These are phyloP conservation scores for Somion occarium DNA, from an alignment of 1,284 basidiomycete genomes.

Conservation along the genomic window DNA sequence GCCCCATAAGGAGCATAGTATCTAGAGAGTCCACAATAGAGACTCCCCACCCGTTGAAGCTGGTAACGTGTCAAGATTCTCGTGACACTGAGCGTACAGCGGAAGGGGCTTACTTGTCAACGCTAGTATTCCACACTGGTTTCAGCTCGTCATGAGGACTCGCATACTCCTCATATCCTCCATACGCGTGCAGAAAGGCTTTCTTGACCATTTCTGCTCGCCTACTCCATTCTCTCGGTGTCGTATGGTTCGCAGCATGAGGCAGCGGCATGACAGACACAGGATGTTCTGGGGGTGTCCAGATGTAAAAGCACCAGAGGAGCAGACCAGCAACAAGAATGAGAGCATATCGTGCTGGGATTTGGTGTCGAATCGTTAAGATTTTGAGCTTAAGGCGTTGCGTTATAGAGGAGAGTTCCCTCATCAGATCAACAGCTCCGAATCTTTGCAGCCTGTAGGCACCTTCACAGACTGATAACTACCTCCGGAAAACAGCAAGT, in stretches of 20 bases:
- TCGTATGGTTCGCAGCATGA: neutral
- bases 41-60: constrained; percentile 86
- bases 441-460: too few species aligned
- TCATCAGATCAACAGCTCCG: too few species aligned
- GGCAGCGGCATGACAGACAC: neutral
- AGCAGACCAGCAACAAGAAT: too few species aligned
- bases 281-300: too few species aligned
- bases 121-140: constrained; percentile 41
- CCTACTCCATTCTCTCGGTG: constrained; percentile 38
- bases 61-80: constrained; percentile 20
- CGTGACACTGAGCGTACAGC: neutral
- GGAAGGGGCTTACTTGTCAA: constrained; percentile 44
- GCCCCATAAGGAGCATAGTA: constrained; percentile 84
- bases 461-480: too few species aligned
- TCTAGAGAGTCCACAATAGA: constrained; percentile 81
- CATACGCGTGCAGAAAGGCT: constrained; percentile 62
- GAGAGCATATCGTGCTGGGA: too few species aligned
- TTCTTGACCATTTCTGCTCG: constrained; percentile 52
- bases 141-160: constrained; percentile 57
- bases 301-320: too few species aligned
- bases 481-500: too few species aligned
- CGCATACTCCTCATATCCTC: constrained; percentile 54
- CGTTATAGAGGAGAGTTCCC: too few species aligned
- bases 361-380: too few species aligned
- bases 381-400: too few species aligned